Conservation (phyloP, 768 basidiomycete species). For the Chalciporus chontae region DNA sequence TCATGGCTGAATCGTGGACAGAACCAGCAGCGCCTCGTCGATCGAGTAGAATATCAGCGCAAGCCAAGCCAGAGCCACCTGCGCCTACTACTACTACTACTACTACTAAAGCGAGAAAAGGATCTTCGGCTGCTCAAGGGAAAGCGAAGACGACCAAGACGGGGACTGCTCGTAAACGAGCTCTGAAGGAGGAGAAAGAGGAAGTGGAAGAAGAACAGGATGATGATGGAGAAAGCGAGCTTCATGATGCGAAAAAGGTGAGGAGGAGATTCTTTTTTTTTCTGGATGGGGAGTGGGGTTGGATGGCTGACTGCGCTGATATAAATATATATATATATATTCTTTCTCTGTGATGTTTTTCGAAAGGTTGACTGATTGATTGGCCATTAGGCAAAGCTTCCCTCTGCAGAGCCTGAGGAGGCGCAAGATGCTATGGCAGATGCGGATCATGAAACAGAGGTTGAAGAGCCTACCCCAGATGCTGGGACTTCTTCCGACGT, state of each 20-base stretch:
- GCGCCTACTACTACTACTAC: too few species aligned
- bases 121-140: constrained; percentile 9
- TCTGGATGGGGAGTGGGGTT: too few species aligned
- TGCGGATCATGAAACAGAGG: background rate
- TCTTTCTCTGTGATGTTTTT: background rate
- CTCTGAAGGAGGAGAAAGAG: constrained; percentile 15
- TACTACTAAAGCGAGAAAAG: constrained; percentile 14
- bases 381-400: constrained; percentile 16
- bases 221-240: constrained; percentile 6
- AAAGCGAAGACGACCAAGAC: constrained; percentile 30
- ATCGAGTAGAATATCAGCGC: constrained; percentile 53
- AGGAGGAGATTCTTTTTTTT: background rate
- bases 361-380: background rate
- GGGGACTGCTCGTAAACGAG: constrained; percentile 35
- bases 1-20: too few species aligned
- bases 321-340: too few species aligned
- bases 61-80: constrained; percentile 36
- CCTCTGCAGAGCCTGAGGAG: constrained; percentile 4
- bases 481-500: constrained; percentile 7
- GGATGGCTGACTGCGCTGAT: too few species aligned
- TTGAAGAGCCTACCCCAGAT: constrained; percentile 1
- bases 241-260: constrained; percentile 28
- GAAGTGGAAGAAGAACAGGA: constrained; percentile 20
- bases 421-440: background rate
- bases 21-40: constrained; percentile 37